phyloP scores from a whole-genome alignment of 2,329 filamentous ascomycete species.

The Hypoxylon sp. region DNA sequence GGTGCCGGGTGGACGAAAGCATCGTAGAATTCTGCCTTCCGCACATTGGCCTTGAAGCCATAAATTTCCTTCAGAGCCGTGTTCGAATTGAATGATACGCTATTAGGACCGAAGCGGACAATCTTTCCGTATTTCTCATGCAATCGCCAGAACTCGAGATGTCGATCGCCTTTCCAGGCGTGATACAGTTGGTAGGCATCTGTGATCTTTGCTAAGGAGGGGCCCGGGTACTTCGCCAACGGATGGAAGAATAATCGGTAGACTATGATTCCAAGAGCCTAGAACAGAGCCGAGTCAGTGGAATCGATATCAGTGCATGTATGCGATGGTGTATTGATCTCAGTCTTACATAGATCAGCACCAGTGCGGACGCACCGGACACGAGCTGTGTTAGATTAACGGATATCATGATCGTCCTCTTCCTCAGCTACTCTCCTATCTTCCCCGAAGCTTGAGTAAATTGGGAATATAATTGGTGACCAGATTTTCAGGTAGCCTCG shows the following conservation, averaged over 20 bases:
- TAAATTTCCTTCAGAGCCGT: conserved; percentile 77
- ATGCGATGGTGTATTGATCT: conserved; percentile 5
- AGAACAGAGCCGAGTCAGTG: conserved; percentile 12
- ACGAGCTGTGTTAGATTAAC: conserved; percentile 20
- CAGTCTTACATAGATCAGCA: conserved; percentile 37
- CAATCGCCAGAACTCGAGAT: conserved; percentile 78
- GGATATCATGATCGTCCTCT: conserved; percentile 16
- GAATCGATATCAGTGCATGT: neutral
- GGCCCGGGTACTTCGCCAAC: conserved; percentile 75
- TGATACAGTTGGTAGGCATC: conserved; percentile 78
- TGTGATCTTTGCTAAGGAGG: conserved; percentile 74
- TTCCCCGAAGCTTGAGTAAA: neutral
- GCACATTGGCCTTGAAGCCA: conserved; percentile 73
- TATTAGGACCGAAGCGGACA: conserved; percentile 85
- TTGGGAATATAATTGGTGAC: neutral
- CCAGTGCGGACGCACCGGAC: conserved; percentile 26
- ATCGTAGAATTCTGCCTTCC: conserved; percentile 81
- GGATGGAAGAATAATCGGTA: conserved; percentile 76
- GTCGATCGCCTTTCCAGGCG: conserved; percentile 80
- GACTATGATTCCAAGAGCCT: conserved; percentile 59
- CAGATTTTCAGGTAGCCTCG: neutral
- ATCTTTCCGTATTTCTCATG: conserved; percentile 80
- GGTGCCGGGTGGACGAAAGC: conserved; percentile 79
- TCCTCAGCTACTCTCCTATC: neutral
- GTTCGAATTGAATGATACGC: conserved; percentile 81